A percentile compares a stretch with the other conserved stretches of the same genome.
Conservation (phyloP, 169 alveolate species). For the Cryptosporidium ryanae region DNA sequence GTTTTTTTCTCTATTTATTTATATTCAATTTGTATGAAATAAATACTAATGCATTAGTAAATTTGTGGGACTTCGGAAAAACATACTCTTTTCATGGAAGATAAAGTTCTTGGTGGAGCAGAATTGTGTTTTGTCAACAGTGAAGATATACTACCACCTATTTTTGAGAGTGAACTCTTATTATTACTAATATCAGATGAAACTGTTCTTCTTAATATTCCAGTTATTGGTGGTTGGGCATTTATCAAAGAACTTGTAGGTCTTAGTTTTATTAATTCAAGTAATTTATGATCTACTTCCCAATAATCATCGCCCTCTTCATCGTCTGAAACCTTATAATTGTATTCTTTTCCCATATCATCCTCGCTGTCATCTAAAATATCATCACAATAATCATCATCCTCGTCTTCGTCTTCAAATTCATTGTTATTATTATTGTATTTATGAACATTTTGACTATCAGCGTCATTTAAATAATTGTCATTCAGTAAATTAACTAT, state of each 20-base stretch:
- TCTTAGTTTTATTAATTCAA: constrained; percentile 51
- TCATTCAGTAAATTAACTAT: background rate
- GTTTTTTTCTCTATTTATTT: too few species aligned
- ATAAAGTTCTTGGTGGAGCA: constrained; percentile 45
- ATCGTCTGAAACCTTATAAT: background rate
- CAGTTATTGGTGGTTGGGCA: constrained; percentile 54
- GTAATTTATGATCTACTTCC: constrained; percentile 32
- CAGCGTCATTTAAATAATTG: background rate
- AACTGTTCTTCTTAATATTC: constrained; percentile 48
- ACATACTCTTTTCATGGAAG: constrained; percentile 65
- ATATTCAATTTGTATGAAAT: too few species aligned
- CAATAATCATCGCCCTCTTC: constrained; percentile 43
- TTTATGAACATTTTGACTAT: background rate
- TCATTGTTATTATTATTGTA: background rate
- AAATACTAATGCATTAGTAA: background rate
- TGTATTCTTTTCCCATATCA: background rate
- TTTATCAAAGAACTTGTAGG: constrained; percentile 53
- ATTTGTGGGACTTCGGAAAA: constrained; percentile 57
- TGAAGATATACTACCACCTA: constrained; percentile 38
- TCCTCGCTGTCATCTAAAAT: constrained; percentile 6
- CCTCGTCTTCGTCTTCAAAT: background rate
- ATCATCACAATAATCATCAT: background rate
- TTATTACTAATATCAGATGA: constrained; percentile 1
- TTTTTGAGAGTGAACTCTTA: constrained; percentile 32
- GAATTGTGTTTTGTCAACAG: constrained; percentile 51